Evolutionary conservation across 2,329 filamentous ascomycete species (phyloP).

Genomic region (Stachybotrys chartarum): DNA sequence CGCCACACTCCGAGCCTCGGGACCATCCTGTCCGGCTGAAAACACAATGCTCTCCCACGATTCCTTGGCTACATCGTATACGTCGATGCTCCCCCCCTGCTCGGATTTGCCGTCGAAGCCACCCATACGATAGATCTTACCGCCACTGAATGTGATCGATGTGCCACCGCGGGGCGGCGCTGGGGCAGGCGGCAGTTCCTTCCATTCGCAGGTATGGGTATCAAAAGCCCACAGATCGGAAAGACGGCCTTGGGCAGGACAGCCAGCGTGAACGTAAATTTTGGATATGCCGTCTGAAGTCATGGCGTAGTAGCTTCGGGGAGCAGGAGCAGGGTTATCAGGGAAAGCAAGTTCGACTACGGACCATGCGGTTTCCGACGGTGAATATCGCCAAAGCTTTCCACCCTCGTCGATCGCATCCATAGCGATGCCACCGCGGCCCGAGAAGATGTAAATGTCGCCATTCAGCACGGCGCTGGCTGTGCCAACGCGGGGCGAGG

Average conservation of each 20-base stretch:
- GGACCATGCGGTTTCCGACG: slow-evolving; percentile 33
- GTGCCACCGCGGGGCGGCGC: slow-evolving; percentile 32
- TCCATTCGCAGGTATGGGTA: slow-evolving; percentile 38
- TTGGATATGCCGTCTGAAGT: slow-evolving; percentile 30
- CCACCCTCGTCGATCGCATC: slow-evolving; percentile 51
- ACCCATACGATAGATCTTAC: slow-evolving; percentile 51
- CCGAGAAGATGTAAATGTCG: slow-evolving; percentile 54
- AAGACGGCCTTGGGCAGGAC: slow-evolving; percentile 47
- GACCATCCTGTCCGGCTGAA: slow-evolving; percentile 19
- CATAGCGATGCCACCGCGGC: slow-evolving; percentile 54
- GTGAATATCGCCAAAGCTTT: slow-evolving; percentile 47
- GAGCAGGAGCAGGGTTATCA: slow-evolving; percentile 29
- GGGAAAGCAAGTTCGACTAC: slow-evolving; percentile 29
- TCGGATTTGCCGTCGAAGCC: slow-evolving; percentile 57
- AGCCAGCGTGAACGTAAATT: slow-evolving; percentile 56
- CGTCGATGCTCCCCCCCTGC: slow-evolving; percentile 49
- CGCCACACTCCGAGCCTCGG: slow-evolving; percentile 22
- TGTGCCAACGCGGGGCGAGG: slow-evolving; percentile 49
- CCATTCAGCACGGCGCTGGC: slow-evolving; percentile 36
- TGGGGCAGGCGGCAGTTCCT: slow-evolving; percentile 43
- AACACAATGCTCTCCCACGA: slow-evolving; percentile 18
- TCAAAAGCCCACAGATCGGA: slow-evolving; percentile 56
- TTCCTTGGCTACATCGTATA: slow-evolving; percentile 21
- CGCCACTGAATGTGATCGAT: slow-evolving; percentile 30
- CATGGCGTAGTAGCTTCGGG: slow-evolving; percentile 50